Evolutionary conservation across 2,329 filamentous ascomycete species (phyloP), one percentile per base, ranked within the genome.

Genomic region (Penicillium sp.): DNA sequence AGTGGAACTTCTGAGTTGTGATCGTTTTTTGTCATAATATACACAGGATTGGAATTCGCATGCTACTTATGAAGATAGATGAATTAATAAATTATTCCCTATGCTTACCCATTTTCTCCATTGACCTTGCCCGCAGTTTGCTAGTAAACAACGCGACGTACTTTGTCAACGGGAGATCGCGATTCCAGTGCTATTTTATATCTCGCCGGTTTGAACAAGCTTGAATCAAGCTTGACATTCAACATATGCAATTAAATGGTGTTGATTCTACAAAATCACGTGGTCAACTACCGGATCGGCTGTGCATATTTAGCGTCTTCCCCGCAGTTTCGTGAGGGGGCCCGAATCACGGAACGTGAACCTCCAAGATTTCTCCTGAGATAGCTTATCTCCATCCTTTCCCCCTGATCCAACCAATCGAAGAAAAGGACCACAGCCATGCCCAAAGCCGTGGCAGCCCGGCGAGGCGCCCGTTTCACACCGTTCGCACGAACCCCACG

Each of bases 1-100:
- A 66, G 51, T 66, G 63, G 63, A 11, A 45, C 15, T 63, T 64
- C 43, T 64, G 41, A 22, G 31, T 15, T 12, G 35, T 25, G 14
- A 31, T 6, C 31, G n/a, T 27, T 22, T 22, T 9, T 12, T 43
- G 22, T 8, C 11, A 15, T 15, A 14, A 31, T 31, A 14, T 15
- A 6, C 29, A 15, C 5, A 6, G 29, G 29, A 15, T 14, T 6
- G 2, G 29, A 31, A 37, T 8, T 7, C 9, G 18, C 6, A 18
- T 31, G 12, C 5, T 6, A 6, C 2, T 15, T 31, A 6, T 2
- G 12, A 31, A 29, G 27, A 4, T 5, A 4, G 4, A 29, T 9
- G 3, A 27, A 26, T 7, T 1, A 29, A 15, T 15, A 15, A 5
- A 31, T 12, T 31, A 15, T 31, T 31, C 29, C 29, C 12, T 31